A percentile compares a stretch with the other conserved stretches of the same genome.
phyloP scores from a whole-genome alignment of 176 grass and related monocot species.

The Stipa capillata region DNA sequence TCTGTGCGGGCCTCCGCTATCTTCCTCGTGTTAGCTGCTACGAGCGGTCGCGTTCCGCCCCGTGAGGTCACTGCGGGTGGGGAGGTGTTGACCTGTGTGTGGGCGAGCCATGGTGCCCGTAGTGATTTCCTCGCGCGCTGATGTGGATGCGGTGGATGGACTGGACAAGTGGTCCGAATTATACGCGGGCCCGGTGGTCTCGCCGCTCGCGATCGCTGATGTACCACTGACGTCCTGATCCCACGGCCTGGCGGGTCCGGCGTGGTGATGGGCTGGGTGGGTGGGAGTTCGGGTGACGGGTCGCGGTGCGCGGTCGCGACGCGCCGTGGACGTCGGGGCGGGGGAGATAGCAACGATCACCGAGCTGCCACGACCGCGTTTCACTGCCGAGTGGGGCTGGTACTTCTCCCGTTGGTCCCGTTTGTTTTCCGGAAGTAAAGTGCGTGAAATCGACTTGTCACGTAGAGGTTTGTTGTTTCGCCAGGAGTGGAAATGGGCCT shows the following conservation, averaged over 20 bases:
- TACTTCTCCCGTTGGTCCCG: background rate
- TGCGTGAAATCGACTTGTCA: background rate
- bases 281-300: background rate
- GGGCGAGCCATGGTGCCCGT: background rate
- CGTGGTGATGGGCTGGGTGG: background rate
- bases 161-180: background rate
- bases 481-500: background rate
- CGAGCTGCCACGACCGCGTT: background rate
- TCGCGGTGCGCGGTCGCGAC: background rate
- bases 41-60: background rate
- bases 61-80: background rate
- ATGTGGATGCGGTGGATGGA: conserved; percentile 7
- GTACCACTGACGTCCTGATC: background rate
- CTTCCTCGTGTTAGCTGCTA: too few species aligned
- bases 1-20: too few species aligned
- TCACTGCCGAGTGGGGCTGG: background rate
- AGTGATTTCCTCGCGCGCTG: conserved; percentile 1
- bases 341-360: background rate
- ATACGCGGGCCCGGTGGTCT: too few species aligned
- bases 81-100: background rate
- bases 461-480: background rate
- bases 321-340: background rate
- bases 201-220: background rate
- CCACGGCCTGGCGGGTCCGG: background rate
- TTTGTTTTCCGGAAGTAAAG: background rate